Conservation (phyloP, 306 rosid species). For the Ziziphus jujuba region DNA sequence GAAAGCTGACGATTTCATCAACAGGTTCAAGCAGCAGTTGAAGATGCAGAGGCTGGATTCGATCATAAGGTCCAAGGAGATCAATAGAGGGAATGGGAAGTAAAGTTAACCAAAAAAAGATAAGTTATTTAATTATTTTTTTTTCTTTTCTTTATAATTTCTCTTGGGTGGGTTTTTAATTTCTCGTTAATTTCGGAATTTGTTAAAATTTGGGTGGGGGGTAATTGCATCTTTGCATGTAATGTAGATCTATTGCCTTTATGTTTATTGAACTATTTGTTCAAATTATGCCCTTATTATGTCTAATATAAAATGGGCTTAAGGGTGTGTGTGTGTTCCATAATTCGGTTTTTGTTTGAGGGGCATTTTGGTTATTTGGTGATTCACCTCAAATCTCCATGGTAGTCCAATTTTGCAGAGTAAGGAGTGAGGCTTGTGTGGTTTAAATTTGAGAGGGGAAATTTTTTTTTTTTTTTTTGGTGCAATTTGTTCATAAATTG, state of each 20-base stretch:
- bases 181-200: conserved; percentile 25
- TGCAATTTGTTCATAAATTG: too few species aligned
- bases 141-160: not conserved
- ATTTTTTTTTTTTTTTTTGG: too few species aligned
- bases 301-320: not conserved
- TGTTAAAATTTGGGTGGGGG: not conserved
- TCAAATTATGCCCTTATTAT: conserved; percentile 2
- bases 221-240: not conserved
- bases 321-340: not conserved
- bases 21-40: conserved; percentile 74
- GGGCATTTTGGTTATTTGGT: not conserved
- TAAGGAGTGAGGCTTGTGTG: too few species aligned
- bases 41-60: conserved; percentile 83
- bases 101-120: conserved; percentile 5
- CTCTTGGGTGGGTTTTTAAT: not conserved
- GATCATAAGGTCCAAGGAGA: conserved; percentile 58
- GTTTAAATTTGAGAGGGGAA: too few species aligned
- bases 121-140: not conserved
- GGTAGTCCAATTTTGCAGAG: not conserved
- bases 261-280: conserved; percentile 3
- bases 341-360: not conserved
- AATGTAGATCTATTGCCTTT: conserved; percentile 13
- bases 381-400: not conserved
- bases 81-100: conserved; percentile 40
- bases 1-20: conserved; percentile 83